Evolutionary conservation across 805 yeast species (phyloP), one percentile per base, ranked within the genome.

Genomic region (Clavispora santaluciae): DNA sequence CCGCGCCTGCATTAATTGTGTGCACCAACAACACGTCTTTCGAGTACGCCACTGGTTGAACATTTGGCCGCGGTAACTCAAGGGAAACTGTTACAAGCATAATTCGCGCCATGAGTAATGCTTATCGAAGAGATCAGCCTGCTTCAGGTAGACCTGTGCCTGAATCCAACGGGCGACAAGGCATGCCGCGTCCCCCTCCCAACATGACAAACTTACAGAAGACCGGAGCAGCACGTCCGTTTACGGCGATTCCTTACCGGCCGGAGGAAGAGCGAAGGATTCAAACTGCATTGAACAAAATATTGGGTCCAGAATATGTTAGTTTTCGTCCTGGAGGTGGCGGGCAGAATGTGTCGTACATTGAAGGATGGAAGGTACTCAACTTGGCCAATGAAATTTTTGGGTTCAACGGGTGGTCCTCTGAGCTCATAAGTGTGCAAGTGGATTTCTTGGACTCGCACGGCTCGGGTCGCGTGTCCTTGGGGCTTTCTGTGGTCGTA

Each of bases 281-380:
- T 25, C 70, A 66, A 48, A 44, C 39, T 20, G 48, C 56, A 17
- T 51, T 69, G 8, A 61, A 66, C 44, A 62, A 61, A 40, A 68
- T 66, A 1, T 51, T 86, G 13, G 93, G 93, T 0, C 91, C 93
- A 0, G 93, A 86, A 53, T 85, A 76, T 51, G 81, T 86, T 17
- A 80, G 89, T 21, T 78, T 78, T 30, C 68, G 95, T 35, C 80
- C 88, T 6, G 90, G 89, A 2, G 87, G 82, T 25, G 88, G 87
- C 2, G 81, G 84, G 11, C 72, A 70, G 35, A 70, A 75, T 40
- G 86, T 86, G 4, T 79, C 84, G 2, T 85, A 86, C 52, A 72
- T 86, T 30, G 93, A 85, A 60, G 95, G 95, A 1, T 85, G 91
- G 89, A 82, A 78, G 55, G 91, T 86, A 2, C 73, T 86, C 28